A percentile compares a stretch with the other conserved stretches of the same genome.
These are phyloP conservation scores for Candida golubevii DNA, from an alignment of 805 yeast species.

Conservation along the genomic window DNA sequence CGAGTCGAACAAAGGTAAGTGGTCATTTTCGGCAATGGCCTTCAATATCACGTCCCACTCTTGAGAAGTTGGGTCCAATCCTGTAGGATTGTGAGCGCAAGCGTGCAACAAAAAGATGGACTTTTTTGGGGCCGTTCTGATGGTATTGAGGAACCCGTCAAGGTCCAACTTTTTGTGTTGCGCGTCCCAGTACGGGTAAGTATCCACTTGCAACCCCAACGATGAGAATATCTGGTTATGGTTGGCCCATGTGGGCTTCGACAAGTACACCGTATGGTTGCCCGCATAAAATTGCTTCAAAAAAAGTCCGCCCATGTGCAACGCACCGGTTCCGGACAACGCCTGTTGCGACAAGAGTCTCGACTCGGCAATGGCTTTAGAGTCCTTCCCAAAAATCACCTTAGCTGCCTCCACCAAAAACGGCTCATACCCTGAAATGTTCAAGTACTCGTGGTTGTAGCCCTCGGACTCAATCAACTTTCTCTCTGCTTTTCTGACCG, in stretches of 20 bases:
- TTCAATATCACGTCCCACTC: constrained; percentile 75
- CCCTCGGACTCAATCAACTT: constrained; percentile 52
- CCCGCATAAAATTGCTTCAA: constrained; percentile 46
- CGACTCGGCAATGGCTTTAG: constrained; percentile 21
- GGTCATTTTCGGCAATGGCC: constrained; percentile 55
- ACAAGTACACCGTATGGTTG: constrained; percentile 16
- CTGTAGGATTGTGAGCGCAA: constrained; percentile 98
- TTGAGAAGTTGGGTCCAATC: constrained; percentile 81
- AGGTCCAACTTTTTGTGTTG: constrained; percentile 67
- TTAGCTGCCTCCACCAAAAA: constrained; percentile 69
- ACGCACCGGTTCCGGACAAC: constrained; percentile 85
- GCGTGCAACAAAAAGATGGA: constrained; percentile 84
- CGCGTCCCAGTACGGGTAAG: constrained; percentile 85
- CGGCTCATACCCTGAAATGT: constrained; percentile 71
- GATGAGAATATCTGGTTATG: constrained; percentile 78
- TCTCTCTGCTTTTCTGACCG: constrained; percentile 66
- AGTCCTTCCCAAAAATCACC: constrained; percentile 63
- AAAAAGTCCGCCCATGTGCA: constrained; percentile 80
- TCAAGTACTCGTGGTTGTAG: constrained; percentile 71
- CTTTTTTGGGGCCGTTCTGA: constrained; percentile 65
- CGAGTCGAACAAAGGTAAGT: constrained; percentile 83
- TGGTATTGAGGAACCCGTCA: constrained; percentile 59
- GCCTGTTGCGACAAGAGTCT: constrained; percentile 66
- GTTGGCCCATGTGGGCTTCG: constrained; percentile 95
- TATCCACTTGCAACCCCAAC: constrained; percentile 60